Evolutionary conservation across 352 stramenopile species (phyloP).

Genomic region (Phytophthora niederhauseri): DNA sequence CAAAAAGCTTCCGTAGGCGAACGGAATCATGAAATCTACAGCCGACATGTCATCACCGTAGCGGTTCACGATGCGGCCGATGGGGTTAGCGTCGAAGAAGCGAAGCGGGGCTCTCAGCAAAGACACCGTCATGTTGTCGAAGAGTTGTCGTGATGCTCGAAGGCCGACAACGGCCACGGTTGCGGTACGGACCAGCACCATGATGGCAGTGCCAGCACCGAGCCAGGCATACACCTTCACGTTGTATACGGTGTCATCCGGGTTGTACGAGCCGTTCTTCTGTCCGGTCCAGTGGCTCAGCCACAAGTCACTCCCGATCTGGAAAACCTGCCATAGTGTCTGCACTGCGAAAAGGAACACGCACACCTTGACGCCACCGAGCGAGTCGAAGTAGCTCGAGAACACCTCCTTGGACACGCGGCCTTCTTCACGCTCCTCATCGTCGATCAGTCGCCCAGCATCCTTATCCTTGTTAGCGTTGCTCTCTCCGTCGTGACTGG

Average conservation of each 20-base stretch:
- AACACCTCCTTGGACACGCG: slow-evolving; percentile 53
- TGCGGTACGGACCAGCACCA: slow-evolving; percentile 40
- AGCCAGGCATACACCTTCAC: slow-evolving; percentile 45
- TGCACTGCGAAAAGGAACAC: slow-evolving; percentile 27
- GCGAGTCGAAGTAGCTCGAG: slow-evolving; percentile 41
- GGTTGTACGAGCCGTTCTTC: slow-evolving; percentile 30
- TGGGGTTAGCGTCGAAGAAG: slow-evolving; percentile 94
- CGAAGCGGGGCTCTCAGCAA: slow-evolving; percentile 86
- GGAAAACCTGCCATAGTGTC: slow-evolving; percentile 40
- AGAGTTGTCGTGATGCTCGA: slow-evolving; percentile 58
- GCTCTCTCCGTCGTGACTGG: slow-evolving; percentile 8
- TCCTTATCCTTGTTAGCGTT: slow-evolving; percentile 8
- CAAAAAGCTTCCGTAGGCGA: slow-evolving; percentile 47
- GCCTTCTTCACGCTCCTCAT: slow-evolving; percentile 51
- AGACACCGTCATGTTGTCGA: slow-evolving; percentile 84
- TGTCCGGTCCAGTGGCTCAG: slow-evolving; percentile 46
- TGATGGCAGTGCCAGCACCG: slow-evolving; percentile 29
- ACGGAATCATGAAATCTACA: slow-evolving; percentile 78
- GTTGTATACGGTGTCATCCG: slow-evolving; percentile 28
- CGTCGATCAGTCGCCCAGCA: slow-evolving; percentile 36
- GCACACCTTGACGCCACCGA: slow-evolving; percentile 41
- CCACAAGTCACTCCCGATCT: slow-evolving; percentile 45
- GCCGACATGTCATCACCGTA: slow-evolving; percentile 91
- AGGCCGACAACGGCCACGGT: slow-evolving; percentile 48
- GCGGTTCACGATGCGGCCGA: slow-evolving; percentile 90